Conservation (phyloP, 495 filamentous ascomycete genomes). For the Copromyces sp. region DNA sequence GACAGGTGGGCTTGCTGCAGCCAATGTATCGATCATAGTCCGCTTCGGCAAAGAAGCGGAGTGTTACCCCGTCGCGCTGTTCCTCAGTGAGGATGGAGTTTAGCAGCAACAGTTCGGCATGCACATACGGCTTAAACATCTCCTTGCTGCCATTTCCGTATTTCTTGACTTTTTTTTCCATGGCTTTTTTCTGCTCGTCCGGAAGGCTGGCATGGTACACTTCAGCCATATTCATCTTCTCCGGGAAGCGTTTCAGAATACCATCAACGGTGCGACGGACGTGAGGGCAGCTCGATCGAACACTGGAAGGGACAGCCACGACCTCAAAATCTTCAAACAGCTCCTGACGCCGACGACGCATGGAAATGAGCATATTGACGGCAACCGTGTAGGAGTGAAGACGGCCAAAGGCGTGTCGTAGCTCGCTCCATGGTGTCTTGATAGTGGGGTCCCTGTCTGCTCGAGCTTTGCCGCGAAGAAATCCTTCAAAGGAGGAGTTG, state of each 20-base stretch:
- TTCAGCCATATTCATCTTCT: neutral
- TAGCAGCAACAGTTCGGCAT: conserved; percentile 25
- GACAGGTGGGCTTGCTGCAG: conserved; percentile 31
- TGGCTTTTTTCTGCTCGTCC: neutral
- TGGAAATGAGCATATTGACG: neutral
- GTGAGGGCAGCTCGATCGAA: neutral
- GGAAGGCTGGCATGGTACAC: neutral
- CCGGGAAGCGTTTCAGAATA: conserved; percentile 10
- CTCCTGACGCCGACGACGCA: neutral
- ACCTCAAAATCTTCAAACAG: conserved; percentile 7
- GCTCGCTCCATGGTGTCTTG: conserved; percentile 5
- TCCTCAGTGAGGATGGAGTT: conserved; percentile 15
- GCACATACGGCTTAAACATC: conserved; percentile 17
- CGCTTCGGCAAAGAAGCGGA: conserved; percentile 20
- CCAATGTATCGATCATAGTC: conserved; percentile 26
- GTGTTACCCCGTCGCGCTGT: neutral
- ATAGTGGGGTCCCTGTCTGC: neutral
- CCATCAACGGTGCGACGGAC: neutral
- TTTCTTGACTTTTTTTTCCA: neutral
- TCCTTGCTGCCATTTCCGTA: neutral
- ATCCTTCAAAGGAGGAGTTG: neutral
- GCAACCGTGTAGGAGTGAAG: conserved; percentile 10
- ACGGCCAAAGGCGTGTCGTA: conserved; percentile 6
- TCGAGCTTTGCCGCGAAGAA: neutral
- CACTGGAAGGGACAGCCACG: neutral